phyloP scores from a whole-genome alignment of 164 flowering plant species.

The Vitis amurensis region DNA sequence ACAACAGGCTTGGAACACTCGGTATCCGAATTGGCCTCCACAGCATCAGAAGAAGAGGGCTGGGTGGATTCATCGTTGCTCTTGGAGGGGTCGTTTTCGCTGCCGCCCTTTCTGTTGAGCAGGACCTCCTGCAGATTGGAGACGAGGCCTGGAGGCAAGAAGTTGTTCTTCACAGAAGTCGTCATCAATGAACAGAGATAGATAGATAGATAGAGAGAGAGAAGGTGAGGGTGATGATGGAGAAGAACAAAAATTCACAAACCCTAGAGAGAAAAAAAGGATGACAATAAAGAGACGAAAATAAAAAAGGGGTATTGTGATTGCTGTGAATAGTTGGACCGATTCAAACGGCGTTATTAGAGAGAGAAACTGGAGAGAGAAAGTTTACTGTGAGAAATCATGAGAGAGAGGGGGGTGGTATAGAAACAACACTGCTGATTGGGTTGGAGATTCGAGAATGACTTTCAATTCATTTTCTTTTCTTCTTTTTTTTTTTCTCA shows the following conservation, averaged over 20 bases:
- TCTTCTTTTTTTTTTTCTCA: no score
- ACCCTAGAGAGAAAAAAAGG: background rate
- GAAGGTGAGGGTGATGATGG: background rate
- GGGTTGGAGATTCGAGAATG: no score
- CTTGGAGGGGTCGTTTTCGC: conserved; percentile 16
- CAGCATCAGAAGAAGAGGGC: conserved; percentile 23
- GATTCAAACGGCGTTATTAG: conserved; percentile 26
- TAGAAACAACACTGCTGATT: background rate
- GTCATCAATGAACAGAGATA: conserved; percentile 19
- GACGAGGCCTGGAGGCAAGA: conserved; percentile 76
- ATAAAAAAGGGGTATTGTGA: conserved; percentile 9
- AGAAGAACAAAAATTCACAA: no score
- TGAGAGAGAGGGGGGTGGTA: background rate
- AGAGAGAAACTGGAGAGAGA: conserved; percentile 5
- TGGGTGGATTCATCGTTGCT: conserved; percentile 23
- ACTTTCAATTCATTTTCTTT: background rate
- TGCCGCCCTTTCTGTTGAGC: conserved; percentile 38
- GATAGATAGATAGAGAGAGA: background rate
- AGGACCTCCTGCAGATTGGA: conserved; percentile 80
- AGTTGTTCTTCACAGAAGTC: conserved; percentile 59
- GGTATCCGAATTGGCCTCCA: conserved; percentile 10
- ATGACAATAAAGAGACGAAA: conserved; percentile 6
- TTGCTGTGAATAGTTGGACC: conserved; percentile 15
- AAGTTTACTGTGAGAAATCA: background rate
- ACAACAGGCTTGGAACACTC: conserved; percentile 60